These are phyloP conservation scores for Lachnellula cervina DNA, from an alignment of 2,329 filamentous ascomycete species.

Conservation along the genomic window DNA sequence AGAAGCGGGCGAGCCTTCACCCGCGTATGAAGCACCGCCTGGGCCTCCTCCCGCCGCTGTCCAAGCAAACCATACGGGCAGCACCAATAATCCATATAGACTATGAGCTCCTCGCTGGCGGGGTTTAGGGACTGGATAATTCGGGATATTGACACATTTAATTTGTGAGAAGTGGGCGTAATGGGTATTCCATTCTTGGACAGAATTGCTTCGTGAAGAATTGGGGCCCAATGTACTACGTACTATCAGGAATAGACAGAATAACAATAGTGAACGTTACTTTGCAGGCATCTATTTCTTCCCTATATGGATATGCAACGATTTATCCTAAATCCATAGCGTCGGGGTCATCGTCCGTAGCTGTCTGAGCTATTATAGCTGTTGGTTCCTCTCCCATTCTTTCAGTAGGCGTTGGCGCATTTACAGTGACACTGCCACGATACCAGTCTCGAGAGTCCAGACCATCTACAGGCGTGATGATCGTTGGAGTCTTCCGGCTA, in stretches of 20 bases:
- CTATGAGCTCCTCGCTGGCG: slow-evolving; percentile 6
- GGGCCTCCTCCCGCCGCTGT: slow-evolving; percentile 42
- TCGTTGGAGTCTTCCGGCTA: slow-evolving; percentile 13
- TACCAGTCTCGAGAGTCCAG: slow-evolving; percentile 17
- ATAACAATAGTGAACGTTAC: slow-evolving; percentile 12
- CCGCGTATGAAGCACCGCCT: slow-evolving; percentile 41
- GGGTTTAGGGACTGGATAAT: neutral
- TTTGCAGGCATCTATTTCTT: slow-evolving; percentile 7
- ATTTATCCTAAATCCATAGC: slow-evolving; percentile 58
- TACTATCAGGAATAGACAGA: slow-evolving; percentile 35
- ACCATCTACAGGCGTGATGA: slow-evolving; percentile 11
- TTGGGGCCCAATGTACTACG: slow-evolving; percentile 7
- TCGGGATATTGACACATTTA: slow-evolving; percentile 16
- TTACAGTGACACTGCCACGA: slow-evolving; percentile 10
- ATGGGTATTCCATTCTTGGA: slow-evolving; percentile 13
- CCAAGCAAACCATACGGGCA: slow-evolving; percentile 30
- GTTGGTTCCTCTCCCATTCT: slow-evolving; percentile 6
- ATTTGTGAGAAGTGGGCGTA: slow-evolving; percentile 13
- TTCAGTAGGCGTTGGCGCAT: slow-evolving; percentile 1
- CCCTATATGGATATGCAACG: slow-evolving; percentile 6
- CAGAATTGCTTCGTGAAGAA: neutral
- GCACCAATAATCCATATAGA: slow-evolving; percentile 33
- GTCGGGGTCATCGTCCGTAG: slow-evolving; percentile 46
- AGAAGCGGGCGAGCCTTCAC: slow-evolving; percentile 25
- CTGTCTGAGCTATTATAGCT: neutral